A percentile compares a stretch with the other conserved stretches of the same genome.
Evolutionary conservation across 495 filamentous ascomycete genomes (phyloP).

Genomic region (Bryoglossum gracile): DNA sequence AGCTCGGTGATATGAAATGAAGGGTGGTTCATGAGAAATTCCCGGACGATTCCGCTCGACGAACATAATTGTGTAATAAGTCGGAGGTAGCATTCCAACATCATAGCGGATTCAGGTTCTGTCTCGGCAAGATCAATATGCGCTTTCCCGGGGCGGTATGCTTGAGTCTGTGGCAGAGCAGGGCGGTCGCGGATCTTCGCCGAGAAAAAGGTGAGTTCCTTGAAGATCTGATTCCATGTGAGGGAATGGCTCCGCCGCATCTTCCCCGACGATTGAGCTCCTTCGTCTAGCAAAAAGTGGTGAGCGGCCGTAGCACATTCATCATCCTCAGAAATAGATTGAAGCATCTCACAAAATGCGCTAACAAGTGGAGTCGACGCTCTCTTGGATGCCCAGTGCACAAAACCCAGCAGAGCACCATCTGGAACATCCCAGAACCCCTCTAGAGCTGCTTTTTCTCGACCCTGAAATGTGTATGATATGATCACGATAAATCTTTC

Average conservation of each 20-base stretch:
- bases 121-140: constrained; percentile 46
- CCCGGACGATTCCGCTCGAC: constrained; percentile 58
- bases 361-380: constrained; percentile 89
- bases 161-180: constrained; percentile 41
- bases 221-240: constrained; percentile 89
- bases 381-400: constrained; percentile 88
- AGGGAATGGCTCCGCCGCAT: constrained; percentile 72
- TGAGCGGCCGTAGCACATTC: constrained; percentile 76
- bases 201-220: constrained; percentile 72
- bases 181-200: constrained; percentile 60
- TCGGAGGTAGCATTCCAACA: constrained; percentile 88
- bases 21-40: constrained; percentile 60
- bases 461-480: constrained; percentile 79
- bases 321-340: constrained; percentile 71
- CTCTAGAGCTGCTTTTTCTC: constrained; percentile 65
- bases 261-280: constrained; percentile 60
- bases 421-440: constrained; percentile 86
- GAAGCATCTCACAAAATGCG: constrained; percentile 92
- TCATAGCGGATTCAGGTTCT: constrained; percentile 83
- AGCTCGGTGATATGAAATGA: constrained; percentile 55
- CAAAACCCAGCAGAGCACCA: constrained; percentile 83
- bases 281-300: constrained; percentile 83
- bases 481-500: constrained; percentile 91
- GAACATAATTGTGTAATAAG: constrained; percentile 71
- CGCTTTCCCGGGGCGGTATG: constrained; percentile 52